Conservation (phyloP, 306 rosid genomes). For the Gynostemma pentaphyllum region DNA sequence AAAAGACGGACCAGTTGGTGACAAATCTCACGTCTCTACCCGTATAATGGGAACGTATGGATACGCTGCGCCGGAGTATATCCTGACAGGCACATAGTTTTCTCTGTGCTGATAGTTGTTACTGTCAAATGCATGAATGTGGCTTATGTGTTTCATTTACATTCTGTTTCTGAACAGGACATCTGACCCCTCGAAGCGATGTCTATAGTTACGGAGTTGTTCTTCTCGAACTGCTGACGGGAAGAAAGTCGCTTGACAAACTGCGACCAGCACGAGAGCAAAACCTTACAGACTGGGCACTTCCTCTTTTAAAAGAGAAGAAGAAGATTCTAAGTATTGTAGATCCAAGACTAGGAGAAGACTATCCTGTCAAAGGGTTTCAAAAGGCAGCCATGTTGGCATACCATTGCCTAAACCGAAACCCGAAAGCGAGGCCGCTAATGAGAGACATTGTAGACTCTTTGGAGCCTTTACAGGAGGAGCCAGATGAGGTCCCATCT, state of each 20-base stretch:
- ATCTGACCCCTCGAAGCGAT: constrained; percentile 83
- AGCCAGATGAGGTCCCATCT: constrained; percentile 24
- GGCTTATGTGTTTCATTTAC: too few species aligned
- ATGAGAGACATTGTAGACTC: constrained; percentile 94
- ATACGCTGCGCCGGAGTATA: constrained; percentile 96
- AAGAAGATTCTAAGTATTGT: constrained; percentile 56
- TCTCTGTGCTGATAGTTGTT: background rate
- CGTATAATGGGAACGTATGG: constrained; percentile 98
- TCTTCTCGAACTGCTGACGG: constrained; percentile 75
- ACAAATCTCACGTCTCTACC: constrained; percentile 91
- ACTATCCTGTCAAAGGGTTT: constrained; percentile 67
- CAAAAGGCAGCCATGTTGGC: constrained; percentile 88
- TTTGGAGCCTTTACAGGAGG: constrained; percentile 76
- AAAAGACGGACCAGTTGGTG: constrained; percentile 94
- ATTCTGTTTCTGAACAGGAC: constrained; percentile 59
- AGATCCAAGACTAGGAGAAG: constrained; percentile 77
- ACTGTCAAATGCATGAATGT: too few species aligned
- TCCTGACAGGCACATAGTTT: constrained; percentile 62
- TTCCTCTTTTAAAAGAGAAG: constrained; percentile 88
- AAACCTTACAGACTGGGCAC: constrained; percentile 88
- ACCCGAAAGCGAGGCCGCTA: constrained; percentile 96
- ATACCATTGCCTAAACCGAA: constrained; percentile 82
- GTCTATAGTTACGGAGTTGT: constrained; percentile 96
- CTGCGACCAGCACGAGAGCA: constrained; percentile 76
- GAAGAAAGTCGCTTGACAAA: constrained; percentile 87